phyloP scores from a whole-genome alignment of 345 rosid species.

The Camelina laxa region DNA sequence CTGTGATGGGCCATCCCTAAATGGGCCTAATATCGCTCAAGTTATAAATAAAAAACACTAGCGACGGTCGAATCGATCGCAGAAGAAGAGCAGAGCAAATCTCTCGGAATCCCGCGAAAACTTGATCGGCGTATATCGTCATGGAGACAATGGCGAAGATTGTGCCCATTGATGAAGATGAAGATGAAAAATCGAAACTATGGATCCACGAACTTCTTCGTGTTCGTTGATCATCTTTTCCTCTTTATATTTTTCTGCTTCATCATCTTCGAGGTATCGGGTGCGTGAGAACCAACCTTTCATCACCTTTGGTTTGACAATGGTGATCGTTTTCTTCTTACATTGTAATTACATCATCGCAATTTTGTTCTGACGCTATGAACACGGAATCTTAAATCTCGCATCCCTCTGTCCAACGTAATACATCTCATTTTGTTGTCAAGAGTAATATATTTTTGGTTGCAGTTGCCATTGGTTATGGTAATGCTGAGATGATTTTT shows the following conservation, averaged over 20 bases:
- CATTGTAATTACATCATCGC: slow-evolving; percentile 56
- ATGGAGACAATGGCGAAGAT: slow-evolving; percentile 27
- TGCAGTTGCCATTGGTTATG: not conserved
- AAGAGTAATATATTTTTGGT: not conserved
- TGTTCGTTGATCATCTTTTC: slow-evolving; percentile 73
- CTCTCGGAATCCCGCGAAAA: slow-evolving; percentile 27
- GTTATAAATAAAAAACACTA: not conserved
- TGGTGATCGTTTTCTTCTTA: slow-evolving; percentile 44
- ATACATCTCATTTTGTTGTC: not conserved
- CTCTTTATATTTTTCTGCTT: slow-evolving; percentile 69
- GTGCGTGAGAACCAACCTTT: slow-evolving; percentile 45
- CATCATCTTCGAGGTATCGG: slow-evolving; percentile 59
- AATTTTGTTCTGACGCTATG: slow-evolving; percentile 19
- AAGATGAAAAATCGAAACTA: slow-evolving; percentile 57
- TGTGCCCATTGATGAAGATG: slow-evolving; percentile 30
- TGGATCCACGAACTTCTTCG: slow-evolving; percentile 68
- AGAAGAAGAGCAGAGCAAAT: slow-evolving; percentile 5
- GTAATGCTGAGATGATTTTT: slow-evolving; percentile 4
- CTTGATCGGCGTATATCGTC: not conserved
- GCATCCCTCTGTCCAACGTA: slow-evolving; percentile 37
- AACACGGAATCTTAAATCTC: not conserved
- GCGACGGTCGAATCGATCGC: not conserved
- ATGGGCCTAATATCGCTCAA: not conserved
- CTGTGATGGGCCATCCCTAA: slow-evolving; percentile 2
- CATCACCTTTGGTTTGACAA: slow-evolving; percentile 43